Evolutionary conservation across 1,284 basidiomycete species (phyloP).

Genomic region (Apiotrichum sp.): DNA sequence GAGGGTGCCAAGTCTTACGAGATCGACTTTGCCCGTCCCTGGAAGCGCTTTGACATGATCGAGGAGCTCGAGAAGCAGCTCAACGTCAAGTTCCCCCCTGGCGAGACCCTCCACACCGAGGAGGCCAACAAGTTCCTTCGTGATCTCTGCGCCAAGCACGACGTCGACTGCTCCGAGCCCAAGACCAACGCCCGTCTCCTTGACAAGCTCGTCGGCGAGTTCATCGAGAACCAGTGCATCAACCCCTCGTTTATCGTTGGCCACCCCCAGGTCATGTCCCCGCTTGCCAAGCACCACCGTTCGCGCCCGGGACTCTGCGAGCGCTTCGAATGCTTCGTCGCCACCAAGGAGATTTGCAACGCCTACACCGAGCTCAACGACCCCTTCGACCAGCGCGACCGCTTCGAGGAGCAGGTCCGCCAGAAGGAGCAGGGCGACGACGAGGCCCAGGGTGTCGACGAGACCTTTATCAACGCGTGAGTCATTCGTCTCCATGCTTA

Average conservation of each 20-base stretch:
- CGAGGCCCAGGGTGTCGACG: slow-evolving; percentile 95
- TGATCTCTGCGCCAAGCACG: slow-evolving; percentile 83
- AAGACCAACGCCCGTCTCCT: slow-evolving; percentile 91
- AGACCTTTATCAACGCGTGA: slow-evolving; percentile 85
- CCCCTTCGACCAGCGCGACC: slow-evolving; percentile 89
- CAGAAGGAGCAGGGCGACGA: slow-evolving; percentile 98
- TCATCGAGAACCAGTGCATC: slow-evolving; percentile 93
- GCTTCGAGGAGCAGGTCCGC: slow-evolving; percentile 89
- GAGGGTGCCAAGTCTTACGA: slow-evolving; percentile 58
- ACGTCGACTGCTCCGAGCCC: slow-evolving; percentile 95
- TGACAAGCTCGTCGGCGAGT: slow-evolving; percentile 98
- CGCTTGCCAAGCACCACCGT: slow-evolving; percentile 93
- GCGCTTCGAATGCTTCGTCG: slow-evolving; percentile 97
- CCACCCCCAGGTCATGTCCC: slow-evolving; percentile 99
- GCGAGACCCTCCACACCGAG: slow-evolving; percentile 80
- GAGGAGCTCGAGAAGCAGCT: slow-evolving; percentile 92
- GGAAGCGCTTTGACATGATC: slow-evolving; percentile 99
- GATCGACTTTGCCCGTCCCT: slow-evolving; percentile 89
- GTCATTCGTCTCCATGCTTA: slow-evolving; percentile 34
- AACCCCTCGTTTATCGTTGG: slow-evolving; percentile 97
- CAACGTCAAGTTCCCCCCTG: slow-evolving; percentile 85
- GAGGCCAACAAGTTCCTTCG: slow-evolving; percentile 85
- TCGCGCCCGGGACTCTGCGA: slow-evolving; percentile 91
- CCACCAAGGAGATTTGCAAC: slow-evolving; percentile 96
- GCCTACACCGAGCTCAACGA: slow-evolving; percentile 99